Conservation (phyloP, 2,329 filamentous ascomycete species). For the Arthroderma sp. region DNA sequence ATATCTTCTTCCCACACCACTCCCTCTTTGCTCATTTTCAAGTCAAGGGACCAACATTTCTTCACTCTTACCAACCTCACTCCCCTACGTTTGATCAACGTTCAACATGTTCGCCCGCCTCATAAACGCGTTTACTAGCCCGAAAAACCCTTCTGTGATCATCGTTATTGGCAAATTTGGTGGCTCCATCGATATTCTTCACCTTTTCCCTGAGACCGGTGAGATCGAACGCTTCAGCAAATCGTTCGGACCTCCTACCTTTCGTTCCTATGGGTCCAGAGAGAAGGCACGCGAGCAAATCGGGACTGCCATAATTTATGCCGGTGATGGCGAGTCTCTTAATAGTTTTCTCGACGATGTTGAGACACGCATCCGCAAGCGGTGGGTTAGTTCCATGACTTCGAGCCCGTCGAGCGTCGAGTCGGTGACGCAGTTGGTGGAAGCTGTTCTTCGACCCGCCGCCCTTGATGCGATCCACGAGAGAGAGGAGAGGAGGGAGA, state of each 20-base stretch:
- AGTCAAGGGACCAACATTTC: not conserved
- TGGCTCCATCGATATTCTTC: slow-evolving; percentile 4
- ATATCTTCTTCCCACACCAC: not conserved
- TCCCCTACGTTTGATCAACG: not conserved
- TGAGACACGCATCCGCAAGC: slow-evolving; percentile 7
- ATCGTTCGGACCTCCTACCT: slow-evolving; percentile 1
- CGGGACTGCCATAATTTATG: slow-evolving; percentile 9
- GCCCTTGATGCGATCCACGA: slow-evolving; percentile 10
- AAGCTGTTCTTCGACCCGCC: slow-evolving; percentile 10
- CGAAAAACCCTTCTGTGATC: slow-evolving; percentile 10
- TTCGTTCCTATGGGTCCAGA: slow-evolving; percentile 6
- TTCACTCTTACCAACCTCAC: too few species aligned
- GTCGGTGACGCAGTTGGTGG: slow-evolving; percentile 2
- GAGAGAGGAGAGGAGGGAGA: slow-evolving; percentile 9
- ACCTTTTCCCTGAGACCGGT: slow-evolving; percentile 12
- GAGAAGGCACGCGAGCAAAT: slow-evolving; percentile 12
- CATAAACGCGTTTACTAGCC: slow-evolving; percentile 2
- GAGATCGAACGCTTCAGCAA: slow-evolving; percentile 11
- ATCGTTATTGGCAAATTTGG: slow-evolving; percentile 8
- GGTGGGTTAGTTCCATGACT: slow-evolving; percentile 9
- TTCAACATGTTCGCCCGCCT: slow-evolving; percentile 10
- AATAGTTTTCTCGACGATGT: slow-evolving; percentile 8
- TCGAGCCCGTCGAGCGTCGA: slow-evolving; percentile 4
- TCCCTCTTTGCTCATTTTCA: not conserved
- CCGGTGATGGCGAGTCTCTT: slow-evolving; percentile 5